Percentiles rank a stretch among this genome's conserved stretches.
Conservation (phyloP, 805 yeast genomes). For the Dipodascus albidus region DNA sequence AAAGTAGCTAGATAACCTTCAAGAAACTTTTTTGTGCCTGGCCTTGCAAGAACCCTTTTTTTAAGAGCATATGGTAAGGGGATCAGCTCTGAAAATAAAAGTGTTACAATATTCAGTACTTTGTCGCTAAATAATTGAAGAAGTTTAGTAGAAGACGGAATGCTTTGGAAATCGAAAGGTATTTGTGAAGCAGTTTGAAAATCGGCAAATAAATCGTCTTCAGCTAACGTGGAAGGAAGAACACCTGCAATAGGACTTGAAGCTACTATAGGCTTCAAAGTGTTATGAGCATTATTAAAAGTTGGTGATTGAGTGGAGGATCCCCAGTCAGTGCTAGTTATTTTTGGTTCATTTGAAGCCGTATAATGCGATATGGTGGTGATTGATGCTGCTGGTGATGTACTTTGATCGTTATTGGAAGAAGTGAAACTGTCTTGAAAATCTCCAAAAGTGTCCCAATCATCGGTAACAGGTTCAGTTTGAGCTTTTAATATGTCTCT, state of each 20-base stretch:
- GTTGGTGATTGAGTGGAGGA: too few species aligned
- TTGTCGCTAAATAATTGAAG: conserved; percentile 13
- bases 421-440: neutral
- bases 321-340: too few species aligned
- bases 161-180: neutral
- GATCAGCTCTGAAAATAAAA: conserved; percentile 10
- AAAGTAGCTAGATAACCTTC: conserved; percentile 13
- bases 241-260: neutral
- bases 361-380: neutral
- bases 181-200: too few species aligned
- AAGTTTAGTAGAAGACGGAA: conserved; percentile 22
- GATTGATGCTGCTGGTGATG: neutral
- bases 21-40: conserved; percentile 13
- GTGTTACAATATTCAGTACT: conserved; percentile 11
- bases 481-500: too few species aligned
- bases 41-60: conserved; percentile 15
- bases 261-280: neutral
- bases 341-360: neutral
- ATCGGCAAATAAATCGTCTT: too few species aligned
- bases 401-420: neutral
- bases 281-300: too few species aligned
- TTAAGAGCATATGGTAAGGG: conserved; percentile 14
- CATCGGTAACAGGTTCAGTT: neutral
- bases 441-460: neutral
- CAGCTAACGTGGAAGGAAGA: too few species aligned